Base-by-base conservation (phyloP, 73 alveolate species). In the Symbiodinium natans region DNA sequence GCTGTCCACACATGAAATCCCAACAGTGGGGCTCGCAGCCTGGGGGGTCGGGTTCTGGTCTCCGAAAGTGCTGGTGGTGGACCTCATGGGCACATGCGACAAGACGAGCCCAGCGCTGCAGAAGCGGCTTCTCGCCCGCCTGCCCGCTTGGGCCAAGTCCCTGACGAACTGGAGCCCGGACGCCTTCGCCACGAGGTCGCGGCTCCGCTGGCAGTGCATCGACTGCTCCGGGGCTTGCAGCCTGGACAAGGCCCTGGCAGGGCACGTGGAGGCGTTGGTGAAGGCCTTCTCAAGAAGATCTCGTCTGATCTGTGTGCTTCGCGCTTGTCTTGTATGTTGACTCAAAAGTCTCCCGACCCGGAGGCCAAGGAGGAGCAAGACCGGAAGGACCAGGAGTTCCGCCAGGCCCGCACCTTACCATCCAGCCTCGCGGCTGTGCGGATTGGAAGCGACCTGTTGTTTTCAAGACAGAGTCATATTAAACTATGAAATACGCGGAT, bases 21-120 rank as follows among this genome's bases (percentile, higher is more conserved):
- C 89, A 0, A 82, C 89, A 15, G 38, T 82, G 89, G 89, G 89
- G n/a, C 38, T 82, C 29, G 89, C 89, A 19, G 89, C 89, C 25
- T 82, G 89, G 89, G 89, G 63, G 23, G 63, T 82, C 63, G 89
- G 89, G 25, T 82, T 43, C 59, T 82, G 89, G 89, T 82, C 89
- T n/a, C 89, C 89, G 36, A 43, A 82, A 39, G 63, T 82, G 63
- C 8, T 82, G 7, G 33, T 82, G 6, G 21, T 82, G 41, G 89
- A 82, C 63, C 31, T 39, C 39, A 82, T 38, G 89, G 89, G 89
- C 63, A 82, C 89, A 13, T 82, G 89, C 41, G 38, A 39, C 27
- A 82, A 21, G 17, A 82, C 89, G 39, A 82, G 89, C 89, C 89
- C 89, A 27, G 9, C 25, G 36, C 11, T 82, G 89, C 89, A 48